Conservation (phyloP, 192 early-diverging fungal genomes). For the Coemansia sp. region DNA sequence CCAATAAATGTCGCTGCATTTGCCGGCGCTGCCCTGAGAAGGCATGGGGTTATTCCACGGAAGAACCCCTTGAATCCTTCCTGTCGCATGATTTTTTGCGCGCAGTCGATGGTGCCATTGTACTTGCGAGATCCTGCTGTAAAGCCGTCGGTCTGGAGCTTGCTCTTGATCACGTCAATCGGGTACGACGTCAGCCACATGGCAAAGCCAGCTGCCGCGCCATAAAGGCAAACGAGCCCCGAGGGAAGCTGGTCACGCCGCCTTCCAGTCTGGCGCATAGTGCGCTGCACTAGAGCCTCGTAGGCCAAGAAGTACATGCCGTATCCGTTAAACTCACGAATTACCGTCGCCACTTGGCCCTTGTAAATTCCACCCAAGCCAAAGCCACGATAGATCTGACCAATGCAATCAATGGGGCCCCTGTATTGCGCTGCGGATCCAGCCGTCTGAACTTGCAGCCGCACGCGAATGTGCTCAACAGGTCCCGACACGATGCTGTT, state of each 20-base stretch:
- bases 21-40: constrained; percentile 91
- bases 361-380: constrained; percentile 87
- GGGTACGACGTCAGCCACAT: constrained; percentile 90
- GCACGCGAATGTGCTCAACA: constrained; percentile 94
- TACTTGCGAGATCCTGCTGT: constrained; percentile 66
- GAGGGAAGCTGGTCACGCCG: constrained; percentile 74
- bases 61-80: constrained; percentile 90
- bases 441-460: constrained; percentile 90
- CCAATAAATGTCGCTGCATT: constrained; percentile 95
- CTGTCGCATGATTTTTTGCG: constrained; percentile 69
- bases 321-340: constrained; percentile 91
- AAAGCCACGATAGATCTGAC: constrained; percentile 74
- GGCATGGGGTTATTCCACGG: constrained; percentile 79
- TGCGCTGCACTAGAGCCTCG: constrained; percentile 83
- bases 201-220: constrained; percentile 81
- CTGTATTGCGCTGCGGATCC: constrained; percentile 59
- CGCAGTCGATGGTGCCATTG: constrained; percentile 76
- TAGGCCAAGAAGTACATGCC: constrained; percentile 94
- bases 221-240: constrained; percentile 77
- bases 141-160: constrained; percentile 93
- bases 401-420: constrained; percentile 85
- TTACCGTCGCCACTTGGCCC: constrained; percentile 83
- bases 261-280: constrained; percentile 62
- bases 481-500: constrained; percentile 91
- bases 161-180: constrained; percentile 92